Conservation (phyloP, 345 rosid genomes). For the Lepidium sativum region DNA sequence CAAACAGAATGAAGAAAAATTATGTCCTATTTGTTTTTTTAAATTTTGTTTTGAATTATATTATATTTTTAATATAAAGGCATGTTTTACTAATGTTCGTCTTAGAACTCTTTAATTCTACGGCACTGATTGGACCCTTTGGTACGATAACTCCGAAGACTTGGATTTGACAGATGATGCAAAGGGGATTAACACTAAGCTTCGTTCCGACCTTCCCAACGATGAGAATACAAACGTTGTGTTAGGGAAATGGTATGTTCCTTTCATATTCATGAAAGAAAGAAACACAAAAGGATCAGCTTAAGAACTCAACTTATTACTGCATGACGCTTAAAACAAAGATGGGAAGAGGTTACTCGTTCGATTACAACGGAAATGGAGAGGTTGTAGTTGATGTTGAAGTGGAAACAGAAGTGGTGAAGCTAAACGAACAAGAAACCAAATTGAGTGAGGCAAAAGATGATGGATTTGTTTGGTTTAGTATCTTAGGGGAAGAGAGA, state of each 20-base stretch:
- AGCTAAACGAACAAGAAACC: constrained; percentile 23
- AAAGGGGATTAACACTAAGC: constrained; percentile 33
- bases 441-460: background rate
- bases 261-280: constrained; percentile 55
- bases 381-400: constrained; percentile 25
- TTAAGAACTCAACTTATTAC: constrained; percentile 40
- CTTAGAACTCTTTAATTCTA: too few species aligned
- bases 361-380: constrained; percentile 4
- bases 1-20: too few species aligned
- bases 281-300: constrained; percentile 29
- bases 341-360: constrained; percentile 47
- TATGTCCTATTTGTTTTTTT: too few species aligned
- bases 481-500: background rate
- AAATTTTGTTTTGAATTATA: too few species aligned
- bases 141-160: constrained; percentile 18
- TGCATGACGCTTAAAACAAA: constrained; percentile 46
- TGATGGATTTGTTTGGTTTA: constrained; percentile 39
- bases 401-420: constrained; percentile 30
- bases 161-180: constrained; percentile 43
- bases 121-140: constrained; percentile 40
- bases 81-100: too few species aligned
- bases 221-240: constrained; percentile 8
- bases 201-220: constrained; percentile 37
- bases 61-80: too few species aligned
- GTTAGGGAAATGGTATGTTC: constrained; percentile 67